Percentiles rank a stretch among this genome's conserved stretches.
phyloP scores from a whole-genome alignment of 139 green algal species.

The Chlorella sp. region DNA sequence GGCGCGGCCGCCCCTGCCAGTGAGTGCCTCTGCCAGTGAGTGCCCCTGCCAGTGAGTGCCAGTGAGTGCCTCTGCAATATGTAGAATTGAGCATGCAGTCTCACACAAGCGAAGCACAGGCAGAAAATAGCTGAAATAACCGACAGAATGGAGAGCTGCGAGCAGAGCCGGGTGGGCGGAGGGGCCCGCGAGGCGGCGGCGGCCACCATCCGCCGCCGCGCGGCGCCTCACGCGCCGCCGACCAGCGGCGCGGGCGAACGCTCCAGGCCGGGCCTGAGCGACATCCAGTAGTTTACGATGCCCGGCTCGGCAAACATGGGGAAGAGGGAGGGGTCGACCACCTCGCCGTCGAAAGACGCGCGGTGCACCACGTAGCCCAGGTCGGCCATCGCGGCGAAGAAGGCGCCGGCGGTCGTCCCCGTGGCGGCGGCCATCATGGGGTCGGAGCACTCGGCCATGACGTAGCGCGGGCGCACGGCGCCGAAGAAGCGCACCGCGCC shows the following conservation, averaged over 20 bases:
- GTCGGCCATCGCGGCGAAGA: not conserved
- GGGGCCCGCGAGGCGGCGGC: not conserved
- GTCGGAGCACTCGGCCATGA: not conserved
- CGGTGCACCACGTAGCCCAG: not conserved
- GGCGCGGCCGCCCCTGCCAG: too few species aligned
- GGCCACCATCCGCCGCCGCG: not conserved
- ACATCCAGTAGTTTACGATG: constrained; percentile 3
- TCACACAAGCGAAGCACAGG: not conserved
- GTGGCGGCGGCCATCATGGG: not conserved
- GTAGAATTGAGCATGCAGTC: not conserved
- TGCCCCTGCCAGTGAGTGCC: too few species aligned
- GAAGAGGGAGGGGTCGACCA: not conserved
- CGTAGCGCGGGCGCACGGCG: not conserved
- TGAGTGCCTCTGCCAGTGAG: too few species aligned
- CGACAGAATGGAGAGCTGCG: not conserved
- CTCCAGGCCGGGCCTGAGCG: not conserved
- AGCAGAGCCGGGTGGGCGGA: not conserved
- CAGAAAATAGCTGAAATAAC: not conserved
- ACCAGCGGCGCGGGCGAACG: not conserved
- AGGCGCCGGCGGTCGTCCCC: not conserved
- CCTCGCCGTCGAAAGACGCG: not conserved
- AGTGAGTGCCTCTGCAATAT: too few species aligned
- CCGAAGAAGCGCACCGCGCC: not conserved
- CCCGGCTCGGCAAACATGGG: not conserved
- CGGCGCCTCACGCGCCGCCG: not conserved